Base-by-base conservation (phyloP, 2,329 filamentous ascomycete species). In the Pseudogymnoascus sp. region DNA sequence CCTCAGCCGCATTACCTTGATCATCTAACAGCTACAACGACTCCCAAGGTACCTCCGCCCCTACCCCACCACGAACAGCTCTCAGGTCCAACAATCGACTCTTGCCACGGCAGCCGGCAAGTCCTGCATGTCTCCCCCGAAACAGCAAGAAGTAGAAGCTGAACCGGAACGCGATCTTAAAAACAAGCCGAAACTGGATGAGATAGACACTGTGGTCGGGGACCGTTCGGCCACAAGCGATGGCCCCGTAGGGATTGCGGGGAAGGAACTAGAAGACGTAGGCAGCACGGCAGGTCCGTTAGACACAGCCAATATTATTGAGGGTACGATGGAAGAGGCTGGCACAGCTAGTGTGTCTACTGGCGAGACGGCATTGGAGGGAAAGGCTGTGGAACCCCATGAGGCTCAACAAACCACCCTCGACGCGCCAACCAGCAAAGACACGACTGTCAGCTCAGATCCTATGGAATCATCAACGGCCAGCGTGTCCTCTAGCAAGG, bases 391-490 rank as follows among this genome's bases (percentile, higher is more conserved):
- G 8, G 52, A 31, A 19, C 62, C 43, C 23, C 58, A 33, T 38
- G 61, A 49, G 14, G 31, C 10, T 19, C 4, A 55, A 21, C 49
- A 55, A 19, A 33, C 29, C n/a, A 55, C 49, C 21, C 49, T 8
- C 29, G 29, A 55, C 49, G 29, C 49, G 29, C 49, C 49, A 55
- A 12, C 49, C 49, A 37, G 23, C 61, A 23, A 55, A 64, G 55
- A 29, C 49, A 45, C 31, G 31, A 23, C 10, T 45, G 45, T 35
- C n/a, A 33, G 62, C 64, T 55, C 45, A 33, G 67, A 66, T 38
- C 43, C 68, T 31, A 72, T 73, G 71, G 72, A 73, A 65, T 72
- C 71, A 26, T 74, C 72, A 16, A 55, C 49, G 19, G 49, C 49
- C 29, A 55, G 29, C 33, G n/a, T 33, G n/a, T 19, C 49, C 33